A percentile compares a stretch with the other conserved stretches of the same genome.
phyloP scores from a whole-genome alignment of 805 yeast species.

The Pichia rugopelliculosa region DNA sequence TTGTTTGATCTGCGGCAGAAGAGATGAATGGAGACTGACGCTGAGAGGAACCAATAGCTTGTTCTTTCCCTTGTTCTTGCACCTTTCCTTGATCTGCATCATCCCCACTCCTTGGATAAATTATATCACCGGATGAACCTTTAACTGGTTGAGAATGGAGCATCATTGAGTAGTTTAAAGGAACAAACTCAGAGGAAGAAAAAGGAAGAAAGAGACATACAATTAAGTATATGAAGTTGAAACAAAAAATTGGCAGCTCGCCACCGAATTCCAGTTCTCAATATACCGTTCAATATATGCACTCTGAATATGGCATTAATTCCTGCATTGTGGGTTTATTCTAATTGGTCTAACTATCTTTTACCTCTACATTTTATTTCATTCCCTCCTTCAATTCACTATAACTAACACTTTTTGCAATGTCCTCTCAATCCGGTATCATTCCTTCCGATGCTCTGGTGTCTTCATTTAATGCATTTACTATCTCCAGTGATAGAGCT shows the following conservation, averaged over 20 bases:
- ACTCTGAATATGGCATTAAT: background rate
- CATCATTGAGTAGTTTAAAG: background rate
- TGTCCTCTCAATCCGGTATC: constrained; percentile 15
- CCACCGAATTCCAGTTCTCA: background rate
- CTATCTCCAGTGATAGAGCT: background rate
- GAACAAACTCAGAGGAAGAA: background rate
- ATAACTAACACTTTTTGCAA: no score
- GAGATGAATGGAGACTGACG: background rate
- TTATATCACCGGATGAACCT: background rate
- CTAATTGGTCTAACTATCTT: no score
- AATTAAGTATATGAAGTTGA: background rate
- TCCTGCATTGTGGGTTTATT: background rate
- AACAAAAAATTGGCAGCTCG: background rate
- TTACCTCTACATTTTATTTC: no score
- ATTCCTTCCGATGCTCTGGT: constrained; percentile 5
- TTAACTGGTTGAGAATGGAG: background rate
- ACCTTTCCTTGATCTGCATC: background rate
- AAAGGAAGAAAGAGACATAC: background rate
- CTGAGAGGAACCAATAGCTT: constrained; percentile 13
- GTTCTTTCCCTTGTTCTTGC: background rate
- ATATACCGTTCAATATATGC: background rate
- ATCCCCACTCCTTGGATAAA: background rate
- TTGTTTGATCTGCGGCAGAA: constrained; percentile 15
- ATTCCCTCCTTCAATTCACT: background rate
- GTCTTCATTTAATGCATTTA: background rate